Evolutionary conservation across 768 basidiomycete genomes (phyloP), one percentile per base, ranked within the genome.

Genomic region (Rhodotorula diobovata): DNA sequence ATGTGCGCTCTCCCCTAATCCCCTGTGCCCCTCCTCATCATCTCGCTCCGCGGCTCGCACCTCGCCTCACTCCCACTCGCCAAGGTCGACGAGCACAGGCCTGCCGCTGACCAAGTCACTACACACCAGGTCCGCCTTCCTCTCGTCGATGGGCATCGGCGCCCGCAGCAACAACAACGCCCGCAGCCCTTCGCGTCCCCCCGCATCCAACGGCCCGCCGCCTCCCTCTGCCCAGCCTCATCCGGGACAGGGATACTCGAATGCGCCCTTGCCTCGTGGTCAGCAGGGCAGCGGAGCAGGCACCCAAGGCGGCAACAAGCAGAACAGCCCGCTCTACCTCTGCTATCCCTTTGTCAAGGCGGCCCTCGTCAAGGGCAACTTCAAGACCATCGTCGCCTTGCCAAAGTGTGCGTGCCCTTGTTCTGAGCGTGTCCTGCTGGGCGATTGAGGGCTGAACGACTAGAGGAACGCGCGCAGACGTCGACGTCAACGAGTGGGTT

Each of bases 301-400:
- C 20, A 41, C 66, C 37, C 64, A 66, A 9, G 41, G 28, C 30
- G 73, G 69, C 14, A 69, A 74, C 57, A 63, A 66, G 48, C 53
- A 66, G 46, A 51, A 59, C 16, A 91, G 90, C 74, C 89, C 90
- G 2, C 82, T 97, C 28, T 96, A 95, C 79, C 85, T 97, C 20
- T 95, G 90, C 80, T 90, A 90, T 64, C 94, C 94, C 7, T 98
- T 98, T 80, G 91, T 90, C 66, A 93, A 95, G 76, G 89, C 93
- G 4, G 92, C 95, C 0, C 85, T 98, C 55, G 94, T 98, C 69
- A 97, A 95, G 80, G 95, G 95, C 34, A 96, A 93, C 81, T 97
- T 96, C 84, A 97, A 95, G 83, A 96, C 93, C 7, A 97, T 98
- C 77, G 93, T 97, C 67, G 90, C 93, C 82, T 85, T 93, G 64